phyloP scores from a whole-genome alignment of 2,329 filamentous ascomycete genomes.

The Pseudogymnoascus sp. region DNA sequence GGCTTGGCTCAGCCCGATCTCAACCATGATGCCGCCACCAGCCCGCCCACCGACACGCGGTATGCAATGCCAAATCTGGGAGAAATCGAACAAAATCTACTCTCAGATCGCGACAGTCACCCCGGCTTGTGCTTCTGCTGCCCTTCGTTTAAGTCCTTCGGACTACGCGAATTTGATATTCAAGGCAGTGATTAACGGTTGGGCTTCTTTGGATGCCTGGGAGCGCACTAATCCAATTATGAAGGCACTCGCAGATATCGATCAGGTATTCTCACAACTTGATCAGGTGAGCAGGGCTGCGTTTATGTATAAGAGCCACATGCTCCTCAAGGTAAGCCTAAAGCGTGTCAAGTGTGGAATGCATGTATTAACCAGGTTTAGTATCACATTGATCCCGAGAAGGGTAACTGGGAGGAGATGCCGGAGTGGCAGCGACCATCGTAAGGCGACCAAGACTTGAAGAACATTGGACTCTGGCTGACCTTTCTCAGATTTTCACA shows the following conservation, averaged over 20 bases:
- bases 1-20: not conserved
- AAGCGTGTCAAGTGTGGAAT: not conserved
- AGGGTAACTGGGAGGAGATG: constrained; percentile 15
- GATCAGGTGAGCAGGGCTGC: constrained; percentile 18
- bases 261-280: constrained; percentile 16
- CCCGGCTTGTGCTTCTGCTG: not conserved
- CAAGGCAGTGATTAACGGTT: constrained; percentile 1
- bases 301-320: constrained; percentile 16
- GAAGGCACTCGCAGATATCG: constrained; percentile 16
- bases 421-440: constrained; percentile 18
- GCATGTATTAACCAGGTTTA: constrained; percentile 2
- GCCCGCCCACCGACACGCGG: not conserved
- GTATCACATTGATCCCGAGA: constrained; percentile 17
- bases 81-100: constrained; percentile 16
- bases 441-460: constrained; percentile 4
- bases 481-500: constrained; percentile 12
- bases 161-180: constrained; percentile 2
- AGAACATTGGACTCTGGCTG: not conserved
- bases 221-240: constrained; percentile 16
- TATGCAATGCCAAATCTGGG: constrained; percentile 13
- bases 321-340: constrained; percentile 15
- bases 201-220: constrained; percentile 10
- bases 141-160: not conserved
- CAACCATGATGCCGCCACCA: constrained; percentile 4
- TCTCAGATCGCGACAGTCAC: not conserved